A percentile compares a stretch with the other conserved stretches of the same genome.
phyloP scores from a whole-genome alignment of 495 filamentous ascomycete genomes.

The Daldinia childiae region DNA sequence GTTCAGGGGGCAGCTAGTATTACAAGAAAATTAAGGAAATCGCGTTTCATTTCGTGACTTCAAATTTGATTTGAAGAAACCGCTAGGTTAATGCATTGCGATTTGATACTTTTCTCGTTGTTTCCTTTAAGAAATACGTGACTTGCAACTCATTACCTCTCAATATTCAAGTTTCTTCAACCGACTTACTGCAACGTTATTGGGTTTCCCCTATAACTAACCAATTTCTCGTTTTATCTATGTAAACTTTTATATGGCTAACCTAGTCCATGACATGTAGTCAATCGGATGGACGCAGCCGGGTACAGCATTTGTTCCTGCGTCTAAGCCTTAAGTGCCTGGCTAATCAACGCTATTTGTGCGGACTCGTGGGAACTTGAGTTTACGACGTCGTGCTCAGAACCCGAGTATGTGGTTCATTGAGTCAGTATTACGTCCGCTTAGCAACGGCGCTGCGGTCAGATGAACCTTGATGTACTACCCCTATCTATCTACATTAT shows the following conservation, averaged over 20 bases:
- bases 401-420: slow-evolving; percentile 18
- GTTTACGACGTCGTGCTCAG: not conserved
- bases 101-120: slow-evolving; percentile 7
- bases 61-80: slow-evolving; percentile 1
- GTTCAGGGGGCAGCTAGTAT: not conserved
- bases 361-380: not conserved
- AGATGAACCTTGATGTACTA: not conserved
- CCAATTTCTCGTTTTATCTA: not conserved
- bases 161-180: not conserved
- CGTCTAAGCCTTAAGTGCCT: slow-evolving; percentile 12
- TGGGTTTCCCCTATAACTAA: not conserved
- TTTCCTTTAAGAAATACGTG: not conserved
- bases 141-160: not conserved
- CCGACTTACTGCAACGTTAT: not conserved
- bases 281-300: not conserved
- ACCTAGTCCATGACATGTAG: not conserved
- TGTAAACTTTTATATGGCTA: not conserved
- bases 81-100: not conserved
- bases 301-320: slow-evolving; percentile 19
- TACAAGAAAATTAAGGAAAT: slow-evolving; percentile 8
- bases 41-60: slow-evolving; percentile 21
- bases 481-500: not conserved
- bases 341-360: slow-evolving; percentile 10
- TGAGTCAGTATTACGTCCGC: not conserved
- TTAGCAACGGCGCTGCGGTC: slow-evolving; percentile 1